Conservation (phyloP, 768 basidiomycete species). For the Russula brevipes region DNA sequence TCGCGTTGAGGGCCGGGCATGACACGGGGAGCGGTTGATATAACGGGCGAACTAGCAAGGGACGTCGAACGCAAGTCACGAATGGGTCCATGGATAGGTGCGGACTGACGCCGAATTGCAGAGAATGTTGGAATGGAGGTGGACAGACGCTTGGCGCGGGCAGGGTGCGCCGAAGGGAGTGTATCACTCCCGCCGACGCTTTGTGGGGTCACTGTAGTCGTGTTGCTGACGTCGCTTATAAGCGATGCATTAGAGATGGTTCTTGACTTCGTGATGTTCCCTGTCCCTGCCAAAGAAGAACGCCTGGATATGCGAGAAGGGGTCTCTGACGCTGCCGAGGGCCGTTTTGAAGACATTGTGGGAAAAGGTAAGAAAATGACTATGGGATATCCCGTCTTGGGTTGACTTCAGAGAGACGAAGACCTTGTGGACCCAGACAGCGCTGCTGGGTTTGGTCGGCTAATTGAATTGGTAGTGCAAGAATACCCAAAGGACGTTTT, state of each 20-base stretch:
- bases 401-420: neutral
- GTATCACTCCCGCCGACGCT: constrained; percentile 25
- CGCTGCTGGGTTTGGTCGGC: neutral
- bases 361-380: neutral
- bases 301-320: constrained; percentile 50
- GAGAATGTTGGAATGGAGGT: constrained; percentile 27
- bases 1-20: constrained; percentile 17
- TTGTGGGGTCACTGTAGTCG: constrained; percentile 42
- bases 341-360: constrained; percentile 18
- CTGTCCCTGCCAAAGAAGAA: constrained; percentile 38
- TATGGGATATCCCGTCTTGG: neutral
- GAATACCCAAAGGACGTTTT: no score
- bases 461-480: neutral
- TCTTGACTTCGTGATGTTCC: constrained; percentile 46
- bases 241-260: constrained; percentile 48
- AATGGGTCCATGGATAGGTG: constrained; percentile 24
- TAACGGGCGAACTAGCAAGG: constrained; percentile 29
- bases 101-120: constrained; percentile 27
- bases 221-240: constrained; percentile 37
- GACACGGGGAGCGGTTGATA: constrained; percentile 28
- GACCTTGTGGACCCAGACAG: neutral
- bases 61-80: constrained; percentile 26
- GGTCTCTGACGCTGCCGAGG: constrained; percentile 44
- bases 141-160: constrained; percentile 35
- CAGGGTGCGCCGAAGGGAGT: constrained; percentile 34